Percentiles rank a stretch among this genome's conserved stretches.
These are phyloP conservation scores for Fusarium denticulatum DNA, from an alignment of 2,329 filamentous ascomycete species.

Conservation along the genomic window DNA sequence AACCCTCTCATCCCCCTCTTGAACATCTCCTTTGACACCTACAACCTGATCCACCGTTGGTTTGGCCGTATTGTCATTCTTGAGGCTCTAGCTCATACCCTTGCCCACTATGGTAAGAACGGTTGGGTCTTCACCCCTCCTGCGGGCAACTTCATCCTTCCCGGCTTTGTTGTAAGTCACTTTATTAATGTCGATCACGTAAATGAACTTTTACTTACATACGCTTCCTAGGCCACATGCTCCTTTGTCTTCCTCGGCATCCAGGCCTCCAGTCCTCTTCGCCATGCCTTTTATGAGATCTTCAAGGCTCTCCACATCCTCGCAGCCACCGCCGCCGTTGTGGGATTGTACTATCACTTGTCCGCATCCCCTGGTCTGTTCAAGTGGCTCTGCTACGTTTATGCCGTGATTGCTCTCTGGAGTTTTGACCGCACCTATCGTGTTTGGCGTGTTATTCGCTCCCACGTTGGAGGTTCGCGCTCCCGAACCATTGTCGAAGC, in stretches of 20 bases:
- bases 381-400: constrained; percentile 65
- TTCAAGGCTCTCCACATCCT: constrained; percentile 79
- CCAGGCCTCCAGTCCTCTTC: constrained; percentile 75
- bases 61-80: constrained; percentile 79
- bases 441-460: constrained; percentile 67
- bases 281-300: constrained; percentile 82
- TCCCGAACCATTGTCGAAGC: constrained; percentile 78
- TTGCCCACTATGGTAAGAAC: constrained; percentile 64
- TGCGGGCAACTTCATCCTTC: constrained; percentile 61
- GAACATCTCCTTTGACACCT: constrained; percentile 82
- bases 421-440: constrained; percentile 69
- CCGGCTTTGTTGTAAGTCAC: constrained; percentile 69
- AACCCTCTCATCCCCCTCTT: constrained; percentile 79
- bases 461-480: constrained; percentile 73
- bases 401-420: constrained; percentile 74
- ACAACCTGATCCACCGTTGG: constrained; percentile 85
- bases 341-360: constrained; percentile 74
- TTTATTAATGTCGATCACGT: not conserved
- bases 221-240: constrained; percentile 59
- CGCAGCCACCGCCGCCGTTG: constrained; percentile 67
- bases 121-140: constrained; percentile 58
- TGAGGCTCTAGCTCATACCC: constrained; percentile 73
- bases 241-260: constrained; percentile 72
- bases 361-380: constrained; percentile 54
- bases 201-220: constrained; percentile 1